Evolutionary conservation across 257 asterid genomes (phyloP), one percentile per base, ranked within the genome.

Genomic region (Solanum tarijense): DNA sequence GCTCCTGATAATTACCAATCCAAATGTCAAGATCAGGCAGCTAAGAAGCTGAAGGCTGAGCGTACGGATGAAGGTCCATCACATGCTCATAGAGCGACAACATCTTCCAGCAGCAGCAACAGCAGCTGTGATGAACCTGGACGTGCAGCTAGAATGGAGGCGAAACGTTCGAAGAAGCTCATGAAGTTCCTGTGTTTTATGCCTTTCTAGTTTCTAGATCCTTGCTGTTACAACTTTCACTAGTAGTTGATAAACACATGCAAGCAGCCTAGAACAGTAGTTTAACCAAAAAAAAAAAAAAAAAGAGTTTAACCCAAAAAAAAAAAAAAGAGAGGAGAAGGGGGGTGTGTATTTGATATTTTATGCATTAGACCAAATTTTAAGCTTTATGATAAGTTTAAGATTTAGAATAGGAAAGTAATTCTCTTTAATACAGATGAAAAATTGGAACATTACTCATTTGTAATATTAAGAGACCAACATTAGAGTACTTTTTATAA

Each of bases 141-240:
- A 21, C 31, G 83, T 35, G 41, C 84, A 13, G 58, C 71, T 9
- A 88, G 86, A 36, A 91, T 89, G 85, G 92, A 86, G 89, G 89
- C 89, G 92, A 87, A 89, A 88, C 91, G 90, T 52, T 55, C 83
- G 68, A 95, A 94, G 84, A 89, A 88, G 89, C 89, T 91, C 31
- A 93, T 89, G 87, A 89, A 87, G 38, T 92, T 89, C 73, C 88
- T 94, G 60, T 95, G 98, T 89, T 92, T 93, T 89, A 72, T 90
- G 27, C 73, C 93, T 16, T 94, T 94, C 89, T 93, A 89, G 89
- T 16, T 93, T 94, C 87, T 93, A 89, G 87, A 81, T 46, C 86
- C 12, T 43, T 18, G 18, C 14, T 8, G 29, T 62, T 83, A 36
- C 8, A 34, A 16, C 62, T 82, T 27, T 41, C n/a, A 69, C 38